Percentiles rank a stretch among this genome's conserved stretches.
Evolutionary conservation across 2,329 filamentous ascomycete species (phyloP).

Genomic region (Paramyrothecium roridum): DNA sequence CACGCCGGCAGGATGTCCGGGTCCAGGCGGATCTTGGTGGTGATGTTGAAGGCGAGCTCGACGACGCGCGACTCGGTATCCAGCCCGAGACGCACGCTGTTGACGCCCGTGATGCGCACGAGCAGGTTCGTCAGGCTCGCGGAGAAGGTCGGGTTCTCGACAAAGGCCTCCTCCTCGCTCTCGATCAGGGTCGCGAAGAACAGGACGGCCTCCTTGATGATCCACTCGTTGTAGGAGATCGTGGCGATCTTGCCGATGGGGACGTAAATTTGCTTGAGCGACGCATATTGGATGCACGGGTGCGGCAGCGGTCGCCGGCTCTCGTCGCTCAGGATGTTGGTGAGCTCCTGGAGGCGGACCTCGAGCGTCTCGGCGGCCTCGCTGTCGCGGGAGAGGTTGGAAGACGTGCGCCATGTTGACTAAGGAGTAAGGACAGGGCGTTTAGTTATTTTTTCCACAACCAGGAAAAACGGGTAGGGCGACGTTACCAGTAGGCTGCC

Average conservation of each 20-base stretch:
- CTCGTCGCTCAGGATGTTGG: slow-evolving; percentile 80
- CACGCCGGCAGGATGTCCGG: slow-evolving; percentile 84
- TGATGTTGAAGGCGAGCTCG: slow-evolving; percentile 91
- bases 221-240: slow-evolving; percentile 77
- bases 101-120: slow-evolving; percentile 71
- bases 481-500: slow-evolving; percentile 54
- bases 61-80: slow-evolving; percentile 88
- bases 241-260: slow-evolving; percentile 87
- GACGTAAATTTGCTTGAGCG: slow-evolving; percentile 83
- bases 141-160: slow-evolving; percentile 83
- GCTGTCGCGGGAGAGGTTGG: slow-evolving; percentile 57
- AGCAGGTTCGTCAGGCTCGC: slow-evolving; percentile 84
- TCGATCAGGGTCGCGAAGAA: slow-evolving; percentile 93
- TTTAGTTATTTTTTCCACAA: too few relatives aligned
- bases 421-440: slow-evolving; percentile 22
- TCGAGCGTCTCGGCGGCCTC: slow-evolving; percentile 62
- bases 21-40: slow-evolving; percentile 90
- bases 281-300: slow-evolving; percentile 84
- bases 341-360: slow-evolving; percentile 60
- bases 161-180: slow-evolving; percentile 92
- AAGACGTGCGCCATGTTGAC: slow-evolving; percentile 57
- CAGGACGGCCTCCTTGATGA: slow-evolving; percentile 79
- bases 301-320: slow-evolving; percentile 84
- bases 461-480: background rate
- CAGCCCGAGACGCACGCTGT: slow-evolving; percentile 68